Conservation (phyloP, 83 land plant genomes). For the Picea abies region DNA sequence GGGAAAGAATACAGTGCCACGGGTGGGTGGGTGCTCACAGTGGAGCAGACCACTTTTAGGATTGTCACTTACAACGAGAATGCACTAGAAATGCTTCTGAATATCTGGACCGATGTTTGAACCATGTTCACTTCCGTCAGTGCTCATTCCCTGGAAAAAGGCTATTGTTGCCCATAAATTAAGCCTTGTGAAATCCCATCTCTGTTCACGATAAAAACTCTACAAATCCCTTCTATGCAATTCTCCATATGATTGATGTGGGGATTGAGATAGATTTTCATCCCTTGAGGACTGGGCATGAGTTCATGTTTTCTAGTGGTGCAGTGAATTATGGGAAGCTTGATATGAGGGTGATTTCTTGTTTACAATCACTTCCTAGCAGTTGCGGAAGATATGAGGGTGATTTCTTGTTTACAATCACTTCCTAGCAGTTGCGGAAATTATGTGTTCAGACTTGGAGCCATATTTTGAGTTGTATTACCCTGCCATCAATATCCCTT, state of each 20-base stretch:
- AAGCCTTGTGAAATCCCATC: slow-evolving; percentile 25
- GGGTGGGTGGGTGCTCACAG: slow-evolving; percentile 61
- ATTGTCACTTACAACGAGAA: slow-evolving; percentile 69
- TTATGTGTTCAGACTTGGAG: slow-evolving; percentile 71
- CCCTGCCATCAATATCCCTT: slow-evolving; percentile 95
- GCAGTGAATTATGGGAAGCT: slow-evolving; percentile 82
- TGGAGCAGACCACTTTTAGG: slow-evolving; percentile 58
- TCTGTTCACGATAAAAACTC: slow-evolving; percentile 50
- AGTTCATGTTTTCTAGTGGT: slow-evolving; percentile 67
- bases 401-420: too few relatives aligned
- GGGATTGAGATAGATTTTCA: slow-evolving; percentile 86
- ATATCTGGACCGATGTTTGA: slow-evolving; percentile 66
- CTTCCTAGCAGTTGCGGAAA: slow-evolving; percentile 85
- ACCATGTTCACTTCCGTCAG: slow-evolving; percentile 62
- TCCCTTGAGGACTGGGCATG: slow-evolving; percentile 67
- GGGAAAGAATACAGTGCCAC: slow-evolving; percentile 72
- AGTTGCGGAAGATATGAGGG: slow-evolving; percentile 79
- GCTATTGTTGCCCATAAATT: slow-evolving; percentile 70
- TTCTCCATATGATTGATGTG: slow-evolving; percentile 83
- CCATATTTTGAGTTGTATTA: slow-evolving; percentile 92
- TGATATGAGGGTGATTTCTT: slow-evolving; percentile 77
- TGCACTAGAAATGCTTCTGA: slow-evolving; percentile 58
- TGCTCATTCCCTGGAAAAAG: slow-evolving; percentile 49
- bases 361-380: slow-evolving; percentile 78
- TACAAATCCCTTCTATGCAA: slow-evolving; percentile 80